A percentile compares a stretch with the other conserved stretches of the same genome.
Evolutionary conservation across 306 rosid species (phyloP).

Genomic region (Crataegus laevigata): DNA sequence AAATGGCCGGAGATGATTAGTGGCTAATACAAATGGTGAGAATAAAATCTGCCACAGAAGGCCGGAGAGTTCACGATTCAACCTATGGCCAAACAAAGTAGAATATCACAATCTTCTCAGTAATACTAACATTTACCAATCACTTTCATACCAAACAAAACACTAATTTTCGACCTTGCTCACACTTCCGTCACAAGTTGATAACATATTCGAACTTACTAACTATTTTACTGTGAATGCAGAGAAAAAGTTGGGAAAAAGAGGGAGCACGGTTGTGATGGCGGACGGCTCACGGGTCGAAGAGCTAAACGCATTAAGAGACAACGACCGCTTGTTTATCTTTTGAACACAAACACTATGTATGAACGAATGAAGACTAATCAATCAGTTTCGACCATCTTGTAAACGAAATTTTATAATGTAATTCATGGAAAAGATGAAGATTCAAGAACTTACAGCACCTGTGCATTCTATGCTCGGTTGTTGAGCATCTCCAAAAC

Average conservation of each 20-base stretch:
- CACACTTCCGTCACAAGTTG: neutral
- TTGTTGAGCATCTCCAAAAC: constrained; percentile 59
- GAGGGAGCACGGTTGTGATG: constrained; percentile 62
- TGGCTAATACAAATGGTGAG: neutral
- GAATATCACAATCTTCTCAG: neutral
- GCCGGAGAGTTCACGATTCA: neutral
- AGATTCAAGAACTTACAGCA: constrained; percentile 16
- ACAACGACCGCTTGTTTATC: constrained; percentile 59
- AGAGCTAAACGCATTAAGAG: constrained; percentile 57
- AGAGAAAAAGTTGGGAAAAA: constrained; percentile 65
- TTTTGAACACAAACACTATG: constrained; percentile 13
- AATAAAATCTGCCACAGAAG: neutral
- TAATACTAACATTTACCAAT: neutral
- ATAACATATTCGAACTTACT: neutral
- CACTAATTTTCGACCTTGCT: neutral
- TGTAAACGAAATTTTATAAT: neutral
- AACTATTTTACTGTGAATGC: constrained; percentile 20
- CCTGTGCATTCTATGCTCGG: constrained; percentile 22
- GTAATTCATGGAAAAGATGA: neutral
- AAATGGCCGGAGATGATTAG: neutral
- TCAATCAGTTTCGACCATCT: neutral
- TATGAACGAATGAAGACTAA: neutral
- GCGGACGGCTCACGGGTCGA: constrained; percentile 70
- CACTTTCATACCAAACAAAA: neutral
- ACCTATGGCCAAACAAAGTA: neutral